These are phyloP conservation scores for Endoconidiophora polonica DNA, from an alignment of 2,329 filamentous ascomycete genomes.

Conservation along the genomic window DNA sequence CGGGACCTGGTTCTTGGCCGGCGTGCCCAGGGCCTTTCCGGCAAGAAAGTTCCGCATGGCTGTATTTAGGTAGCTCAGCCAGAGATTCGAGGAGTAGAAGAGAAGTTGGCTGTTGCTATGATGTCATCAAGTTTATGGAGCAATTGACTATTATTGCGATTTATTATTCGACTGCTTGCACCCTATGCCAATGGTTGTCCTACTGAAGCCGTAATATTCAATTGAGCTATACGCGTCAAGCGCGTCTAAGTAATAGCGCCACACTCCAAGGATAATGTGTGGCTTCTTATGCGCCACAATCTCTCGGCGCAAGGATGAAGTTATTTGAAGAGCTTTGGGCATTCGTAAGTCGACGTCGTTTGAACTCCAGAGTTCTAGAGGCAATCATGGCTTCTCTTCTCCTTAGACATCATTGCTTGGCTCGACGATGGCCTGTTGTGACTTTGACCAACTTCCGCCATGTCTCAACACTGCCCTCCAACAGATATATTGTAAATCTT, in stretches of 20 bases:
- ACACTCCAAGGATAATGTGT: not conserved
- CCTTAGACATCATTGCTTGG: not conserved
- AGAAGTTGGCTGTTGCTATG: not conserved
- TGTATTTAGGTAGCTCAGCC: not conserved
- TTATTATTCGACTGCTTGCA: not conserved
- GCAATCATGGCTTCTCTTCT: constrained; percentile 1
- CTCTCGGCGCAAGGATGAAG: constrained; percentile 1
- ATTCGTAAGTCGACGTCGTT: too few species aligned
- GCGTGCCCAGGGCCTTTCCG: constrained; percentile 13
- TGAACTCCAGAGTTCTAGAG: not conserved
- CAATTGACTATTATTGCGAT: not conserved
- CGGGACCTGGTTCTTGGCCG: constrained; percentile 16
- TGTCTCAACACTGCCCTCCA: constrained; percentile 29
- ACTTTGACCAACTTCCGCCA: too few species aligned
- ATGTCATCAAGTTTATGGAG: not conserved
- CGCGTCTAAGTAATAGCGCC: constrained; percentile 3
- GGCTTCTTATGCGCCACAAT: not conserved
- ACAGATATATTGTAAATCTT: constrained; percentile 35
- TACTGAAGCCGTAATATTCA: not conserved
- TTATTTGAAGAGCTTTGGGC: not conserved
- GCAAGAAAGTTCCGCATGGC: constrained; percentile 14
- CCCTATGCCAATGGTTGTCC: not conserved
- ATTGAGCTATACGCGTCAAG: constrained; percentile 8
- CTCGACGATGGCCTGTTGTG: not conserved
- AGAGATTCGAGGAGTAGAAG: not conserved